Conservation (phyloP, 257 asterid genomes). For the Hygrophila difformis region DNA sequence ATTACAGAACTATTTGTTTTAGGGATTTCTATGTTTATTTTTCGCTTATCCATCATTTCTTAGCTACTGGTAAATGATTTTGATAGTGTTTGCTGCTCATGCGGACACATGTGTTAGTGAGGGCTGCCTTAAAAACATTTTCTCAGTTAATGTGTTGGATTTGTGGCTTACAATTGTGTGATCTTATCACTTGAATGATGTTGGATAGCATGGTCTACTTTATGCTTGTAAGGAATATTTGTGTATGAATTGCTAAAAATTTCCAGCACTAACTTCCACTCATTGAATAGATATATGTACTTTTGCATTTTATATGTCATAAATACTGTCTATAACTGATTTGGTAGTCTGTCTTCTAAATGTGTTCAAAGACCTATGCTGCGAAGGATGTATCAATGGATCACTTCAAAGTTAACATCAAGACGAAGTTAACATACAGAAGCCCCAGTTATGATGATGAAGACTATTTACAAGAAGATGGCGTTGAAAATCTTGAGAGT, state of each 20-base stretch:
- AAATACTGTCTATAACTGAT: constrained; percentile 5
- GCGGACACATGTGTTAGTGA: no score
- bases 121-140: no score
- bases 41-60: no score
- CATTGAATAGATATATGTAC: neutral
- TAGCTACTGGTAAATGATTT: no score
- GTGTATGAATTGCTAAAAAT: neutral
- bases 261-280: neutral
- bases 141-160: no score
- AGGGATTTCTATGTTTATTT: no score
- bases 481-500: constrained; percentile 31
- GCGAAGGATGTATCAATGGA: constrained; percentile 54
- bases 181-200: no score
- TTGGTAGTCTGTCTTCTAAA: constrained; percentile 6
- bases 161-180: no score
- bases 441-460: constrained; percentile 42
- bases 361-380: constrained; percentile 44
- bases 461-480: constrained; percentile 31
- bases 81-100: no score
- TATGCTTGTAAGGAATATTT: neutral
- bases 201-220: neutral
- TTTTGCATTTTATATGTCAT: constrained; percentile 1
- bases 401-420: constrained; percentile 46
- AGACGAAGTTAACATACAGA: constrained; percentile 60
- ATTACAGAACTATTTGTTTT: no score